Evolutionary conservation across 148 eudicot species (phyloP).

Genomic region (Polygonum aviculare): DNA sequence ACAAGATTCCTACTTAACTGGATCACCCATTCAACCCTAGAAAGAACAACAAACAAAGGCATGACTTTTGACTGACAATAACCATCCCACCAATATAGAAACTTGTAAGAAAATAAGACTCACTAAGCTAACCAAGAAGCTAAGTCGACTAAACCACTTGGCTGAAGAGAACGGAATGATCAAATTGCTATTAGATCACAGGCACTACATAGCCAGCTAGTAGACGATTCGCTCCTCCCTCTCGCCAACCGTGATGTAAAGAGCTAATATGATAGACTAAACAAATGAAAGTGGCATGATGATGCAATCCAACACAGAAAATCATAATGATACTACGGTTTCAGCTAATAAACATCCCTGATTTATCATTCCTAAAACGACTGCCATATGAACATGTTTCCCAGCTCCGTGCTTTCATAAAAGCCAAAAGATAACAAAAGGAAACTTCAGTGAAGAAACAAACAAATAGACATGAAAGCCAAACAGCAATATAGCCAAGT

Average conservation of each 20-base stretch:
- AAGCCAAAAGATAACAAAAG: background rate
- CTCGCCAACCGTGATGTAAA: background rate
- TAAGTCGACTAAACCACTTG: background rate
- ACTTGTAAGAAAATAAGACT: background rate
- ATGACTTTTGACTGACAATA: background rate
- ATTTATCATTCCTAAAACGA: background rate
- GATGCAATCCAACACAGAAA: background rate
- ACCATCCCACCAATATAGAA: background rate
- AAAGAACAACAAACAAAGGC: background rate
- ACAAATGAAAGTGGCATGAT: background rate
- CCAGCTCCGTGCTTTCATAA: background rate
- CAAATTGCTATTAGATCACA: background rate
- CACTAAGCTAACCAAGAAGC: background rate
- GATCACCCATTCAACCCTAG: too few relatives aligned
- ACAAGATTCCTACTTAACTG: too few relatives aligned
- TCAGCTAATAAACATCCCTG: background rate
- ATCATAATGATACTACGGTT: background rate
- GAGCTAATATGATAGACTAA: background rate
- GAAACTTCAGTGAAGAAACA: background rate
- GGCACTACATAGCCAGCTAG: too few relatives aligned
- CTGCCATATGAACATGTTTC: background rate
- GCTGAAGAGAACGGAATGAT: background rate
- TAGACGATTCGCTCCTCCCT: too few relatives aligned
- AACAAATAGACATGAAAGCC: background rate
- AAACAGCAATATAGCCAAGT: background rate